Base-by-base conservation (phyloP, 148 eudicot genomes). In the Fagopyrum tataricum region DNA sequence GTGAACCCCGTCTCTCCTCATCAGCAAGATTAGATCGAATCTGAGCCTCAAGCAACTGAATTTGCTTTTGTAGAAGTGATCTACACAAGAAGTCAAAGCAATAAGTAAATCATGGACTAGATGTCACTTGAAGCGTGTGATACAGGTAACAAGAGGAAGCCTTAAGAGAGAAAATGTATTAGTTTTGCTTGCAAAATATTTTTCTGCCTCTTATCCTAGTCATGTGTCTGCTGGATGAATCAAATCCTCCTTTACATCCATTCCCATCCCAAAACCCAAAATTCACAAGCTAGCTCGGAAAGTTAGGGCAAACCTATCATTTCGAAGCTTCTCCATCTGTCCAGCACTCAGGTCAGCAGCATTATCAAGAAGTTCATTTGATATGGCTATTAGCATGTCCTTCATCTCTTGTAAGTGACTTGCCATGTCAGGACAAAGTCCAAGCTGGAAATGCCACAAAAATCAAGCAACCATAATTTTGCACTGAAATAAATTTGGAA, bases 361-460 rank as follows among this genome's bases (percentile, higher is more conserved):
- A 85, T 86, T 87, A 80, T 95, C 99, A 62, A 95, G 90, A 78
- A 95, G 93, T 74, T 95, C 94, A 85, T 91, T 90, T 62, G 99
- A 87, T 76, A 95, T 85, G 11, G 75, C 81, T 67, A 95, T 88
- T 79, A 95, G 78, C 77, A 21, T 82, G 77, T 95, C 99, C 84
- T 95, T 95, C 92, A 88, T 87, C 46, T 83, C 87, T 83, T 91
- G 92, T 72, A 95, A 84, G 85, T 95, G 99, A 79, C 40, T 80
- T 79, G 83, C 73, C 69, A 86, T 90, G 76, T 92, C 86, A 44
- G 88, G 86, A 73, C 99, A 95, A 67, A 82, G 86, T 76, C 96
- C 99, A 64, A 92, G 83, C 99, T 95, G 87, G 67, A 74, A 81
- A 66, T 70, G 73, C 74, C 78, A 82, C 55, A 76, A 31, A 77